Conservation (phyloP, 2,329 filamentous ascomycete species). For the Colletotrichum shisoi region DNA sequence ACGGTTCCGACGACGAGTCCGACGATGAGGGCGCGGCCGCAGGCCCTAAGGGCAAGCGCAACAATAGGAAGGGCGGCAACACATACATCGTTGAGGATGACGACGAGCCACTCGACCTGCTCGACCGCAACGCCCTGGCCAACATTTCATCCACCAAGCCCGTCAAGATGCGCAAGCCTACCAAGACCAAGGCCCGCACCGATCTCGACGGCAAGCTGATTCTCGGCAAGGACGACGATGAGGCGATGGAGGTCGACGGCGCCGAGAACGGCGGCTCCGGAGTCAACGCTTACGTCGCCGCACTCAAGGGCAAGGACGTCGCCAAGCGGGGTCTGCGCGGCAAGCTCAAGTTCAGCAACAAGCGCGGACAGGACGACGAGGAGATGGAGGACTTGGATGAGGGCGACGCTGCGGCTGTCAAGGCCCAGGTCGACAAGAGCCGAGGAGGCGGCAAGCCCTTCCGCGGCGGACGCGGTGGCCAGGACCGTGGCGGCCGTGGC, state of each 20-base stretch:
- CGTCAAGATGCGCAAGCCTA: constrained; percentile 66
- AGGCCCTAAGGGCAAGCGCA: constrained; percentile 55
- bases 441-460: constrained; percentile 45
- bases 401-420: constrained; percentile 61
- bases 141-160: constrained; percentile 94
- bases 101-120: constrained; percentile 91
- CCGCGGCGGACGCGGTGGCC: constrained; percentile 45
- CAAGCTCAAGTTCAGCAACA: constrained; percentile 76
- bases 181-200: constrained; percentile 70
- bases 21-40: constrained; percentile 54
- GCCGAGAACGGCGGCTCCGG: constrained; percentile 61
- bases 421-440: constrained; percentile 55
- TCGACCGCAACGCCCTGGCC: constrained; percentile 86
- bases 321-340: constrained; percentile 71
- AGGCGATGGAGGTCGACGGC: constrained; percentile 71
- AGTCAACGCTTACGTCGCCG: constrained; percentile 74
- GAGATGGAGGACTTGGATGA: constrained; percentile 64
- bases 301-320: constrained; percentile 72
- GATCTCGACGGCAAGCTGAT: constrained; percentile 84
- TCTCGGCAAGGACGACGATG: constrained; percentile 67
- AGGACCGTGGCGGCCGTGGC: constrained; percentile 45
- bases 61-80: constrained; percentile 67
- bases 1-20: constrained; percentile 68
- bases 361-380: constrained; percentile 57
- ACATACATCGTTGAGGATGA: constrained; percentile 94